Evolutionary conservation across 192 early-diverging fungal species (phyloP), one percentile per base, ranked within the genome.

Genomic region (Kappamyces sp.): DNA sequence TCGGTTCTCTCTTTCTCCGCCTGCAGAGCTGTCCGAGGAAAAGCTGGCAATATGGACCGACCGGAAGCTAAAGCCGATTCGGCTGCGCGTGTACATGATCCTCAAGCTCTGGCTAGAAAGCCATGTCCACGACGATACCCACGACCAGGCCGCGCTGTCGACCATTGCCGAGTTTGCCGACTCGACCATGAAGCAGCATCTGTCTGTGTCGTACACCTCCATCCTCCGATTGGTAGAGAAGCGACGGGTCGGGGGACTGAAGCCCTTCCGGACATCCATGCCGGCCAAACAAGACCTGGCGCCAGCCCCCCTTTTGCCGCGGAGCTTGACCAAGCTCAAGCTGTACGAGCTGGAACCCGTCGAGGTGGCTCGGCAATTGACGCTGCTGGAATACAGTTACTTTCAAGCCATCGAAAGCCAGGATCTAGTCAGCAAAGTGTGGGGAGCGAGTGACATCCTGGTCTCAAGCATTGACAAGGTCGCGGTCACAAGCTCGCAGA

Each of bases 101-200:
- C 77, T 98, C 65, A 99, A 95, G 72, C 85, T 75, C n/a, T 99
- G 96, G 96, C 70, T 98, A 5, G 96, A 99, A 73, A 83, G 77
- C 60, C 89, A 97, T 67, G 90, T 87, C 63, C 72, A 83, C 38
- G 90, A 93, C 58, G 84, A 85, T 65, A 75, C 77, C 3, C 80
- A 84, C 47, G 91, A 93, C 62, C 72, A 77, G 0, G 8, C 41
- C 12, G 70, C 69, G 3, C 69, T 99, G 36, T 78, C 80, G 48
- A 71, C 71, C 60, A 79, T 97, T 48, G 77, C 80, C 37, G 72
- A 83, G 33, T 93, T 98, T 71, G 86, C 84, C 13, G 77, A 77
- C 35, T 83, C 74, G 13, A 72, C 71, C 12, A 89, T 94, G 80
- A 43, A 40, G 31, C 51, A 68, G 47, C 36, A 54, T 33, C 46